A percentile compares a stretch with the other conserved stretches of the same genome.
Evolutionary conservation across 1,284 basidiomycete species (phyloP).

Genomic region (Malassezia caprae): DNA sequence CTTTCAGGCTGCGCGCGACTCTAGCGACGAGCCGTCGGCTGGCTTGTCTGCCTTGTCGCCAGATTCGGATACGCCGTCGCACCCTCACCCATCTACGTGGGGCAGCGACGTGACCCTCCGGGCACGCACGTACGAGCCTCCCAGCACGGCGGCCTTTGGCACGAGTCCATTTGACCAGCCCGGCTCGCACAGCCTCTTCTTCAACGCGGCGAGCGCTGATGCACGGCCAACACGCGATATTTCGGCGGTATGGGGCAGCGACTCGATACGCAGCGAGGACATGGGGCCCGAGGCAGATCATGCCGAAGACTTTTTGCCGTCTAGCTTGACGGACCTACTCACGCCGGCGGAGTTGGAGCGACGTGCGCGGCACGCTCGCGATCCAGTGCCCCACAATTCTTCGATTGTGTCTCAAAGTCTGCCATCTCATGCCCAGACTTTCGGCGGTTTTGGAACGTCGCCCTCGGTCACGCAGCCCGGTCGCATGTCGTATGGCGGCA

Average conservation of each 20-base stretch:
- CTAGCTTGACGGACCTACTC: constrained; percentile 41
- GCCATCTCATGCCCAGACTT: constrained; percentile 22
- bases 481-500: not conserved
- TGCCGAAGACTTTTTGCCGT: constrained; percentile 53
- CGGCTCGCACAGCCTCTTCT: constrained; percentile 37
- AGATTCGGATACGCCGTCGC: not conserved
- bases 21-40: not conserved
- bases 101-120: not conserved
- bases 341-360: constrained; percentile 46
- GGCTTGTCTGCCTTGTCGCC: not conserved
- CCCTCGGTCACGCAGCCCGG: not conserved
- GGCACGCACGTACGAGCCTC: not conserved
- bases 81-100: not conserved
- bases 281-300: constrained; percentile 22
- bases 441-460: not conserved
- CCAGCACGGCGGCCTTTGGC: constrained; percentile 25
- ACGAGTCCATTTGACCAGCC: constrained; percentile 46
- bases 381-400: constrained; percentile 18
- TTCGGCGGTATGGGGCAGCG: not conserved
- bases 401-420: constrained; percentile 29
- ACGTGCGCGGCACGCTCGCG: constrained; percentile 21
- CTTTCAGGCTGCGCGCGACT: not conserved
- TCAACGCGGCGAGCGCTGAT: constrained; percentile 18
- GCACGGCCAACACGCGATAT: not conserved
- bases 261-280: constrained; percentile 15